These are phyloP conservation scores for Diaporthe vaccinii DNA, from an alignment of 2,329 filamentous ascomycete species.

Conservation along the genomic window DNA sequence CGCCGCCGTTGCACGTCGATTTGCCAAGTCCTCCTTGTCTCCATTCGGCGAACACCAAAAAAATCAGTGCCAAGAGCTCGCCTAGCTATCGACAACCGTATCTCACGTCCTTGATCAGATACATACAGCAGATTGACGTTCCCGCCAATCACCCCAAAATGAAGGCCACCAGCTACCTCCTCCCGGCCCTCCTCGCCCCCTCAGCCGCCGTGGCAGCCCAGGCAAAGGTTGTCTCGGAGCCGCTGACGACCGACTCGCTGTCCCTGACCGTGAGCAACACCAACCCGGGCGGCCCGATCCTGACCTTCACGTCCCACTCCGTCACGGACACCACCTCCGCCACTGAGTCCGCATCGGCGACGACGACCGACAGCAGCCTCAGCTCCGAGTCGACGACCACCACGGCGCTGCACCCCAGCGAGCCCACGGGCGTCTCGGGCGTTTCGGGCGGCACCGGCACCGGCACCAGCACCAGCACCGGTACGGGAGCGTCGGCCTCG, in stretches of 20 bases:
- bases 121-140: neutral
- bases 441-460: no score
- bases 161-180: neutral
- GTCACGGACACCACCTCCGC: neutral
- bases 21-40: slow-evolving; percentile 1
- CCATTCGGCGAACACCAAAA: neutral
- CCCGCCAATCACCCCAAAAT: neutral
- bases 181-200: slow-evolving; percentile 20
- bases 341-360: neutral
- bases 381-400: slow-evolving; percentile 27
- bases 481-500: neutral
- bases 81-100: neutral
- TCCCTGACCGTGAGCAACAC: neutral
- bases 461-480: slow-evolving; percentile 1
- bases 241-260: slow-evolving; percentile 12
- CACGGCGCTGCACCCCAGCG: slow-evolving; percentile 33
- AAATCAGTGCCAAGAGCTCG: neutral
- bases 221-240: neutral
- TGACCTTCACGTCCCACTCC: slow-evolving; percentile 16
- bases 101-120: neutral
- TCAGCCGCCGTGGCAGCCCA: neutral
- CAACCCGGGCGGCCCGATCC: slow-evolving; percentile 29
- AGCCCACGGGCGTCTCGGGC: slow-evolving; percentile 27
- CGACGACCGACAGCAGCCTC: slow-evolving; percentile 5
- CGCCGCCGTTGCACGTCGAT: no score